Evolutionary conservation across 1,139 yeast species (phyloP).

Genomic region (Maudiozyma humilis): DNA sequence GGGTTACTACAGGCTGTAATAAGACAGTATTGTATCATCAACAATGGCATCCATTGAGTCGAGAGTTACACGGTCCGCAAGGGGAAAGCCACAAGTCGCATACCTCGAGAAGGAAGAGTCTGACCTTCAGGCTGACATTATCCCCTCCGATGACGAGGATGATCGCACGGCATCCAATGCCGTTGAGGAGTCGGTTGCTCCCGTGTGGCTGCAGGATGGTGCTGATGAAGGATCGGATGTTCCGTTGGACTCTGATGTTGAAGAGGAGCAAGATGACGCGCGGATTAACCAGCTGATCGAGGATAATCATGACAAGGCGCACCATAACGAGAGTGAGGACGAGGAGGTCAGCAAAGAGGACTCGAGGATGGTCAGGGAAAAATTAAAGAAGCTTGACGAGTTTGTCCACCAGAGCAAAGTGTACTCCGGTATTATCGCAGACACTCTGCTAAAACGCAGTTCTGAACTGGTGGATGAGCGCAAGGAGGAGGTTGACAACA

Average conservation of each 20-base stretch:
- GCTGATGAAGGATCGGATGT: constrained; percentile 17
- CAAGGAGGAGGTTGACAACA: constrained; percentile 6
- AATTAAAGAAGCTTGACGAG: constrained; percentile 56
- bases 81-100: constrained; percentile 4
- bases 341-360: constrained; percentile 20
- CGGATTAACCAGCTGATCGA: constrained; percentile 2
- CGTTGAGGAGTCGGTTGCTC: constrained; percentile 12
- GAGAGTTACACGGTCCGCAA: constrained; percentile 1
- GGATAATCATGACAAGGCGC: constrained; percentile 6
- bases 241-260: constrained; percentile 27
- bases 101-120: constrained; percentile 25
- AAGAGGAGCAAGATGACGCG: constrained; percentile 18
- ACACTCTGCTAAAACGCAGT: constrained; percentile 50
- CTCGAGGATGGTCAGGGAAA: constrained; percentile 30
- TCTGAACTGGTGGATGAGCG: constrained; percentile 25
- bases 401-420: constrained; percentile 77
- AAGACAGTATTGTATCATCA: neutral
- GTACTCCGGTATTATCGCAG: constrained; percentile 75
- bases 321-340: constrained; percentile 8
- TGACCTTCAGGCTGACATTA: constrained; percentile 20
- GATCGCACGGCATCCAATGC: constrained; percentile 11
- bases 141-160: constrained; percentile 13
- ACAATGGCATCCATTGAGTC: neutral
- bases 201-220: constrained; percentile 27
- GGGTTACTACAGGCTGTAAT: too few relatives aligned